These are phyloP conservation scores for Trichophyton schoenleinii DNA, from an alignment of 2,329 filamentous ascomycete genomes.

Conservation along the genomic window DNA sequence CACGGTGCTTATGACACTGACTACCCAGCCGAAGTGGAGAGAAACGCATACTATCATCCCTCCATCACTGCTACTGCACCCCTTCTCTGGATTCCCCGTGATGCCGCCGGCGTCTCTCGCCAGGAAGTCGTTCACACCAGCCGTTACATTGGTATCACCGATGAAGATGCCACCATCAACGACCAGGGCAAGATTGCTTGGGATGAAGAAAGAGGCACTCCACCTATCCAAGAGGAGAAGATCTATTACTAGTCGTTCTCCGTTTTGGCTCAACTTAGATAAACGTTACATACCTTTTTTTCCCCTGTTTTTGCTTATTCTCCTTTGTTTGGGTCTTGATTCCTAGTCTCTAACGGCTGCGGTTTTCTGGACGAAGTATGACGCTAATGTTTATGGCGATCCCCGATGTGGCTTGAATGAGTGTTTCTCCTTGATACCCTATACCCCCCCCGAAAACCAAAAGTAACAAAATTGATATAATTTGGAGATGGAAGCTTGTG, in stretches of 20 bases:
- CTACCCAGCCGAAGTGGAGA: constrained; percentile 51
- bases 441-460: constrained; percentile 1
- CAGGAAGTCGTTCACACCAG: constrained; percentile 65
- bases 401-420: background rate
- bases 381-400: background rate
- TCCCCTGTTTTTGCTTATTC: background rate
- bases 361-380: background rate
- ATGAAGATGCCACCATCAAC: constrained; percentile 59
- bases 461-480: background rate
- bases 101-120: constrained; percentile 58
- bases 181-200: constrained; percentile 56
- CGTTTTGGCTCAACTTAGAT: background rate
- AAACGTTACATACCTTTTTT: no score
- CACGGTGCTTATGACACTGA: constrained; percentile 41
- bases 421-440: background rate
- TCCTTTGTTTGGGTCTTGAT: background rate
- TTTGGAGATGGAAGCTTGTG: background rate
- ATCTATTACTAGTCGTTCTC: constrained; percentile 35
- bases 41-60: constrained; percentile 62
- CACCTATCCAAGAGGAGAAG: constrained; percentile 49
- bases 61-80: constrained; percentile 51
- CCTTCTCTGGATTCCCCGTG: constrained; percentile 73
- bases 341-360: background rate
- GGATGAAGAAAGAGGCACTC: constrained; percentile 43
- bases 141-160: constrained; percentile 64